Percentiles rank a stretch among this genome's conserved stretches.
These are phyloP conservation scores for Ceratocystis colombiana DNA, from an alignment of 2,329 filamentous ascomycete species.

Conservation along the genomic window DNA sequence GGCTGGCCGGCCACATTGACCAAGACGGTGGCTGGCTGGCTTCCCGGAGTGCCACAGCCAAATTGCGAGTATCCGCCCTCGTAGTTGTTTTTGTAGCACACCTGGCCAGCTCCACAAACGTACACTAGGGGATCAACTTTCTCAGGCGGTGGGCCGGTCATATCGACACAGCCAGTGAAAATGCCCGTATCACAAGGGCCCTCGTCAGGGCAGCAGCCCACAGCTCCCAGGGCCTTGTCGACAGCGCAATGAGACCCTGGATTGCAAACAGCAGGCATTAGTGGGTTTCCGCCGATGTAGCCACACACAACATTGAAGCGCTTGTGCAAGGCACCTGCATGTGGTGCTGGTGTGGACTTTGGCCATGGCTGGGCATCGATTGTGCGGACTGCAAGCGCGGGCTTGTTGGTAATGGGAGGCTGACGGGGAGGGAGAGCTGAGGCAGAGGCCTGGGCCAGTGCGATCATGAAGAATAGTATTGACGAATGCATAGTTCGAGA, in stretches of 20 bases:
- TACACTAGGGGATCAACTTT: constrained; percentile 47
- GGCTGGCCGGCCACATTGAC: constrained; percentile 39
- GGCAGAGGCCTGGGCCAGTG: constrained; percentile 31
- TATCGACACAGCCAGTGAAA: constrained; percentile 49
- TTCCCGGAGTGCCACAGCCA: constrained; percentile 44
- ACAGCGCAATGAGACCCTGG: constrained; percentile 50
- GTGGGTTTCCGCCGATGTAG: constrained; percentile 44
- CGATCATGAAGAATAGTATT: constrained; percentile 32
- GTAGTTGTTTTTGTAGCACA: constrained; percentile 48
- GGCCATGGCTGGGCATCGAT: constrained; percentile 29
- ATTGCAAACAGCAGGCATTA: constrained; percentile 47
- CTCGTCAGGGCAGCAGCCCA: constrained; percentile 48
- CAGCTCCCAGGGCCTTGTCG: constrained; percentile 40
- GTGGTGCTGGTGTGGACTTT: background rate
- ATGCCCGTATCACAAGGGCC: constrained; percentile 44
- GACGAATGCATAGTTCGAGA: constrained; percentile 31
- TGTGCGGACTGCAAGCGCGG: constrained; percentile 31
- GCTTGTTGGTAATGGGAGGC: constrained; percentile 30
- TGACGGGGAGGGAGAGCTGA: constrained; percentile 36
- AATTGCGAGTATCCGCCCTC: constrained; percentile 48
- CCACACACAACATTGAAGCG: constrained; percentile 60
- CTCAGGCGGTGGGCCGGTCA: constrained; percentile 40
- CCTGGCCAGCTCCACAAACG: constrained; percentile 42
- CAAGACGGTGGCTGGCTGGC: constrained; percentile 42
- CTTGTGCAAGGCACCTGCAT: constrained; percentile 63